These are phyloP conservation scores for Penicillium palitans DNA, from an alignment of 2,329 filamentous ascomycete genomes.

Conservation along the genomic window DNA sequence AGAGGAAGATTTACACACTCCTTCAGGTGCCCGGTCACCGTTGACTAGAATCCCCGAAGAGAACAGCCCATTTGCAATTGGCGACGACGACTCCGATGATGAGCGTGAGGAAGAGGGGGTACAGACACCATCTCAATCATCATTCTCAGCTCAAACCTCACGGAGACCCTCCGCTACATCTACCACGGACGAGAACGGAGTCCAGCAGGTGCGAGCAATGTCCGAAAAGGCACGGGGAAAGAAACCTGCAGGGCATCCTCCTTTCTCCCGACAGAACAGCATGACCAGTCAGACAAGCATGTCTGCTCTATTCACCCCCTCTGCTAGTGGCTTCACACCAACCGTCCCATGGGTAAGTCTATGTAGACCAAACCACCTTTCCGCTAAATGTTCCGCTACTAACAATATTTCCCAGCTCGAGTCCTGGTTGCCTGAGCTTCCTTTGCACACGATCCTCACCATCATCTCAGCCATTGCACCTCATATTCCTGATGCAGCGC, in stretches of 20 bases:
- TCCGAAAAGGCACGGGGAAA: slow-evolving; percentile 97
- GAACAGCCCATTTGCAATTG: slow-evolving; percentile 81
- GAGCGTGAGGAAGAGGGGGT: slow-evolving; percentile 60
- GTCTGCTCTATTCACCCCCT: slow-evolving; percentile 58
- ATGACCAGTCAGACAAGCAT: slow-evolving; percentile 74
- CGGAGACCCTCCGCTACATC: slow-evolving; percentile 69
- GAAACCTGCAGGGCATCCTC: slow-evolving; percentile 79
- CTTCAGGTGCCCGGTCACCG: slow-evolving; percentile 56
- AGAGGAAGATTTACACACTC: slow-evolving; percentile 41
- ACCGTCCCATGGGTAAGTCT: slow-evolving; percentile 68
- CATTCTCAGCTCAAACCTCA: slow-evolving; percentile 54
- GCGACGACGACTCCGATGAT: slow-evolving; percentile 66
- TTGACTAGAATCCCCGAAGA: slow-evolving; percentile 73
- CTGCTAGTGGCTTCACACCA: slow-evolving; percentile 66
- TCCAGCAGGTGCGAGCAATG: slow-evolving; percentile 83
- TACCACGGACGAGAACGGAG: slow-evolving; percentile 74
- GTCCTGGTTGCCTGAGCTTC: slow-evolving; percentile 87
- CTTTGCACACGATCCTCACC: slow-evolving; percentile 80
- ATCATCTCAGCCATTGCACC: slow-evolving; percentile 65
- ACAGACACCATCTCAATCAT: slow-evolving; percentile 61
- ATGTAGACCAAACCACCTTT: background rate
- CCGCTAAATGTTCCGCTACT: slow-evolving; percentile 8
- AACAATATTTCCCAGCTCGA: slow-evolving; percentile 63
- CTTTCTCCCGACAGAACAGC: slow-evolving; percentile 88
- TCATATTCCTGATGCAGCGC: slow-evolving; percentile 52